Conservation (phyloP, 768 basidiomycete species). For the Xerocomus spinulosus region DNA sequence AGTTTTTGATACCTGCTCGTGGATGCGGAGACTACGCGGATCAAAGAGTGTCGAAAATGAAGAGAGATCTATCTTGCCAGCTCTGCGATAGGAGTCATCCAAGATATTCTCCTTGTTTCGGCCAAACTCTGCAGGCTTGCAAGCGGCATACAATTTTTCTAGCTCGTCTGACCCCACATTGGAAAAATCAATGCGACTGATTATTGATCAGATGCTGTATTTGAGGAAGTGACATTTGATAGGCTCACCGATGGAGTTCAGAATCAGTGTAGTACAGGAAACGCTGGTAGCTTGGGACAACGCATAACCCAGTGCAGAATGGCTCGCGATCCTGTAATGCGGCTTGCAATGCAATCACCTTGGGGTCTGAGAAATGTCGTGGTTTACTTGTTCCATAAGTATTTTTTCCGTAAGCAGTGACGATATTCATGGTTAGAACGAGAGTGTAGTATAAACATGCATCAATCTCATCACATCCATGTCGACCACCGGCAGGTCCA, state of each 20-base stretch:
- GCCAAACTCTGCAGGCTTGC: slow-evolving; percentile 42
- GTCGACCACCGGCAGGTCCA: background rate
- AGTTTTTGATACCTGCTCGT: slow-evolving; percentile 15
- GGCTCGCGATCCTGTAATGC: background rate
- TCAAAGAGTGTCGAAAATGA: slow-evolving; percentile 36
- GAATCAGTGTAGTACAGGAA: background rate
- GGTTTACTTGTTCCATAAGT: no score
- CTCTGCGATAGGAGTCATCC: slow-evolving; percentile 45
- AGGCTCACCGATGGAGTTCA: background rate
- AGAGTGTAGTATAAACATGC: no score
- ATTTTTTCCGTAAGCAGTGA: no score
- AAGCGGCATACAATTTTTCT: slow-evolving; percentile 30
- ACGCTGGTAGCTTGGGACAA: slow-evolving; percentile 1
- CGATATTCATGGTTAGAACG: no score
- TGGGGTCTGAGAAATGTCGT: background rate
- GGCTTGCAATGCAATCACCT: background rate
- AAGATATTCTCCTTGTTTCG: slow-evolving; percentile 32
- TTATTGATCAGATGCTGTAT: background rate
- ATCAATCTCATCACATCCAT: background rate
- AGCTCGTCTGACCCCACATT: background rate
- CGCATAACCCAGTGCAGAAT: background rate
- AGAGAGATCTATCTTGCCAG: slow-evolving; percentile 39
- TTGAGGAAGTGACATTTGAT: background rate
- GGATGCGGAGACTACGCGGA: slow-evolving; percentile 26
- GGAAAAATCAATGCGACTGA: slow-evolving; percentile 1